Conservation (phyloP, 176 grass and related monocot genomes). For the Eragrostis curvula region DNA sequence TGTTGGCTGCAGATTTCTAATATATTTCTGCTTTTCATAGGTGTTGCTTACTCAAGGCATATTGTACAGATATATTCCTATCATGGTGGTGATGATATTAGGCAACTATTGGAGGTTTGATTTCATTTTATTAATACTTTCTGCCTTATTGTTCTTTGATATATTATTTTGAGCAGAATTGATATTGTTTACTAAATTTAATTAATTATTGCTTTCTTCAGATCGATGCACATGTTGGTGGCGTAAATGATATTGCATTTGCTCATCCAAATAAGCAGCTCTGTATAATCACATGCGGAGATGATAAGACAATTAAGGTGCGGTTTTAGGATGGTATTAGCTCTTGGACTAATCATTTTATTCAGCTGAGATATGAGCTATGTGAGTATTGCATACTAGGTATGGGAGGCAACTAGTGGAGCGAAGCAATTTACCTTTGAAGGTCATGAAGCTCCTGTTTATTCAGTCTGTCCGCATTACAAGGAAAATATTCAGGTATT, state of each 20-base stretch:
- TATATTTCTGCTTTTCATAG: constrained; percentile 45
- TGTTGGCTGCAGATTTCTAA: constrained; percentile 29
- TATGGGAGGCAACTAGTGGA: constrained; percentile 93
- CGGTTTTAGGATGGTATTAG: constrained; percentile 18
- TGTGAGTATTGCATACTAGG: constrained; percentile 57
- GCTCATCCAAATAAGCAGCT: constrained; percentile 97
- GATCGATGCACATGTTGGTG: constrained; percentile 98
- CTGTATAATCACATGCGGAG: constrained; percentile 95
- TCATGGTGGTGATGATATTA: constrained; percentile 81
- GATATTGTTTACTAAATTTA: constrained; percentile 22
- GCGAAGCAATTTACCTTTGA: constrained; percentile 83
- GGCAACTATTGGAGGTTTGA: constrained; percentile 93
- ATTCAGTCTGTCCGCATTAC: constrained; percentile 96
- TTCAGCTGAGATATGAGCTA: constrained; percentile 12
- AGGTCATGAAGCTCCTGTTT: constrained; percentile 98
- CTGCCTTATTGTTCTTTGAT: constrained; percentile 29
- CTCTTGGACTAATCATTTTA: neutral
- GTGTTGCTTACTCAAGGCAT: constrained; percentile 99
- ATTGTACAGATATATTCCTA: constrained; percentile 98
- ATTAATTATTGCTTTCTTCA: constrained; percentile 52
- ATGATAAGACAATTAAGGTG: constrained; percentile 99
- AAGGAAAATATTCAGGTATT: constrained; percentile 95
- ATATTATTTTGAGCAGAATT: constrained; percentile 29
- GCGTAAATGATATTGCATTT: constrained; percentile 99
- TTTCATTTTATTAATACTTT: constrained; percentile 17